phyloP scores from a whole-genome alignment of 2,329 filamentous ascomycete genomes.

The Dactylonectria estremocensis region DNA sequence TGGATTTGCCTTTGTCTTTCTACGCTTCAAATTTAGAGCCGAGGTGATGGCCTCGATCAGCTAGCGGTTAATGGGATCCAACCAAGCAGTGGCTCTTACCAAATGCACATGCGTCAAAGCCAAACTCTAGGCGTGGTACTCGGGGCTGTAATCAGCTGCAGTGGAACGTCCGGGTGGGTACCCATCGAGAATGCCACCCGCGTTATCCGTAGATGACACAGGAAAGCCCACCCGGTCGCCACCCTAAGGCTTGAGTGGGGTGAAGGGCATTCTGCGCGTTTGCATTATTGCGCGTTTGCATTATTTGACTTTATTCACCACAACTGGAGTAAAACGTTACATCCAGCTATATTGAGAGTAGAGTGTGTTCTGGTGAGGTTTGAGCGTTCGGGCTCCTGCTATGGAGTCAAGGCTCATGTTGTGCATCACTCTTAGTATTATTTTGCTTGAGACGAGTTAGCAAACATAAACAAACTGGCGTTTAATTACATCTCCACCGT shows the following conservation, averaged over 20 bases:
- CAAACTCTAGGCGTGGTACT: neutral
- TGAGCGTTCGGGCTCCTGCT: neutral
- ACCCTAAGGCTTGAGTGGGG: slow-evolving; percentile 16
- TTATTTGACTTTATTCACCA: neutral
- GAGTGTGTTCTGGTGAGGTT: neutral
- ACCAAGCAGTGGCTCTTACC: neutral
- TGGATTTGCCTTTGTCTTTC: slow-evolving; percentile 15
- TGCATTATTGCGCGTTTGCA: neutral
- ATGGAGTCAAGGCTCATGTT: neutral
- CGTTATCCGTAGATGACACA: neutral
- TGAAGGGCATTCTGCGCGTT: neutral
- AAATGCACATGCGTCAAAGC: too few relatives aligned
- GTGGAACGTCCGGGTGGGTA: neutral
- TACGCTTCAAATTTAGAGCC: slow-evolving; percentile 14
- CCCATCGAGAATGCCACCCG: slow-evolving; percentile 10
- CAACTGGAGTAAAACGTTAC: neutral
- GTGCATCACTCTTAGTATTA: neutral
- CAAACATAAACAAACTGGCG: neutral
- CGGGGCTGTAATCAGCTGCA: neutral
- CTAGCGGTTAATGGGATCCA: slow-evolving; percentile 5
- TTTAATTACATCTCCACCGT: neutral
- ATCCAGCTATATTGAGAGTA: neutral
- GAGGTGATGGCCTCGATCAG: slow-evolving; percentile 20
- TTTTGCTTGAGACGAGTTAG: neutral
- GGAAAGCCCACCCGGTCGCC: slow-evolving; percentile 14